Evolutionary conservation across 2,329 filamentous ascomycete species (phyloP), one percentile per base, ranked within the genome.

Genomic region (Chaetoscypha palmicola): DNA sequence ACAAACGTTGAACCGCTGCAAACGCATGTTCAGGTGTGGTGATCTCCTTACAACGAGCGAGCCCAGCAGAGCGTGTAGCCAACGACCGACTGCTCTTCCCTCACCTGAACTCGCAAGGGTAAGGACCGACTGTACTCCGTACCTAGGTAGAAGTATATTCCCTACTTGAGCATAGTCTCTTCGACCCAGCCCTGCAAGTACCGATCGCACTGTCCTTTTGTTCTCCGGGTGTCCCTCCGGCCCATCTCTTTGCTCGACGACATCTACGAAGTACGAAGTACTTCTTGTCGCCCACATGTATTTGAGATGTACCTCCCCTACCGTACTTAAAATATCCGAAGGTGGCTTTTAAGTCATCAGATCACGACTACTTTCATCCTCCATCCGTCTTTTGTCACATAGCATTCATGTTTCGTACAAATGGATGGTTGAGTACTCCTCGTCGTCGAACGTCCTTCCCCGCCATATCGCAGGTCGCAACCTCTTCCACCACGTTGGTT

Each of bases 291-390:
- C 41, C 46, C 53, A 52, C 54, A 59, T 56, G 41, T 41, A 41
- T 41, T 21, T 20, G 7, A 5, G 4, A 35, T 23, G 39, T 41
- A 41, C 31, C 39, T 34, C 17, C 16, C 38, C 38, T 46, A 38
- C 34, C 38, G 16, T 10, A 7, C 20, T 41, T 39, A 14, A 31
- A 39, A 39, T 39, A 39, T 22, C 37, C 37, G 37, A 30, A 43
- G 22, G 48, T 48, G 51, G 53, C 46, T 47, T 41, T 43, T 44
- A 47, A 52, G 50, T 58, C 56, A 58, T 57, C 54, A 55, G 54
- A 58, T 59, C 52, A 52, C 45, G 46, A 48, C 46, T 40, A 30
- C 38, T 45, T 28, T 34, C 41, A 34, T 35, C 41, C 32, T 38
- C 42, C 34, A 23, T 21, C 39, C 32, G n/a, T 33, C 26, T 14